Base-by-base conservation (phyloP, 2,329 filamentous ascomycete species). In the Xylariaceae sp. region DNA sequence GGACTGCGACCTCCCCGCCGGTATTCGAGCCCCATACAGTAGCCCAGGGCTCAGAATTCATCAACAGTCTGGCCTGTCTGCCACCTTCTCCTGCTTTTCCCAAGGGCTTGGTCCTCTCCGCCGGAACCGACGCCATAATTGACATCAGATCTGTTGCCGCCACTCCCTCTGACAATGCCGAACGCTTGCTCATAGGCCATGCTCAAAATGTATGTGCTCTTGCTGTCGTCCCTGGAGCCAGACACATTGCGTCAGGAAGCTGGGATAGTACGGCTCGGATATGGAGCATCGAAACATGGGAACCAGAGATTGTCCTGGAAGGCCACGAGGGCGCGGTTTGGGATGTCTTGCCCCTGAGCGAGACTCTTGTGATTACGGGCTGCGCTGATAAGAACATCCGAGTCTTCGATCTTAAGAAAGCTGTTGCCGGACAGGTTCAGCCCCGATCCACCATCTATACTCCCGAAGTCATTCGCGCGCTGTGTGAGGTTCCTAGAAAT, bases 351-450 rank as follows among this genome's bases (percentile, higher is more conserved):
- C 89, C 89, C 13, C 88, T 93, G 64, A 88, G 95, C 71, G 82
- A 87, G 57, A 82, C 86, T 44, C 92, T 88, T 0, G 83, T 97
- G 51, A 83, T 97, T 61, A 97, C 93, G n/a, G 92, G 88, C 48
- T 96, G 90, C 68, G 93, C 94, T 54, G 95, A 99, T 75, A 88
- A 92, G 70, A 84, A 85, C 60, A 94, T 99, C 50, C 88, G 94
- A 56, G 81, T 97, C 54, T 99, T 91, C 71, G 83, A 89, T 63
- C 80, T 92, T 7, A 73, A 87, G 50, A 81, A 82, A 51, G 82
- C 82, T 1, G 82, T 89, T 2, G 77, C 72, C 18, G 78, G 78
- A 30, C 75, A 81, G 56, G 74, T 80, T 60, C 80, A 86, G 66
- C 77, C 83, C 1, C 73, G 71, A 6, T 78, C 80, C 8, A 80